Base-by-base conservation (phyloP, 805 yeast genomes). In the Lachancea sp. region DNA sequence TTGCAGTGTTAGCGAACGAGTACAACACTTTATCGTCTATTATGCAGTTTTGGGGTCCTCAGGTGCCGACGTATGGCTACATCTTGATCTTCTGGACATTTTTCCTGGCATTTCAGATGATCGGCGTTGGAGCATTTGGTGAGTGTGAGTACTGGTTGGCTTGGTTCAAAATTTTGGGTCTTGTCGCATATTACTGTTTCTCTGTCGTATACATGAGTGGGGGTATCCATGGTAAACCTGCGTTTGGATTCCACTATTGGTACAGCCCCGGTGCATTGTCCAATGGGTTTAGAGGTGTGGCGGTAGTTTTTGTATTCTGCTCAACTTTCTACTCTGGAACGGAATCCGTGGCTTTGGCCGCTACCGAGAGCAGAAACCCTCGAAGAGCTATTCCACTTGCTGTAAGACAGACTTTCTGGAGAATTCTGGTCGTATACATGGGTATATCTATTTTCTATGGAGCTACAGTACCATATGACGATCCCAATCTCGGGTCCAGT, bases 151-250 rank as follows among this genome's bases (percentile, higher is more conserved):
- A 76, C 58, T 81, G 80, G 81, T 69, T 77, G 50, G 78, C 82
- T 1, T 53, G 72, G 18, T 64, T 82, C 56, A 82, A 82, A 57
- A 77, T 82, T 28, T 45, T 80, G 37, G 74, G 83, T 29, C 70
- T 82, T 51, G 55, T 78, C 22, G 84, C 85, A 13, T 65, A 77
- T 44, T 75, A 79, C 44, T 55, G 79, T 28, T 60, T 72, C 35
- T 73, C 78, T 48, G 60, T 74, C 53, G 68, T 75, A 28, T 72
- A 77, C 48, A 75, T 77, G 47, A 72, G 77, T 52, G 83, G 83
- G 43, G 83, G 83, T 46, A 80, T 76, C 34, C 65, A 54, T 54
- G 54, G 38, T 47, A 36, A 55, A 34, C 74, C 72, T 37, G 69
- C 78, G 43, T 13, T 34, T 23, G 37, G 37, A 8, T 34, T 34